Evolutionary conservation across 345 rosid species (phyloP), one percentile per base, ranked within the genome.

Genomic region (Eucalyptus coolabah): DNA sequence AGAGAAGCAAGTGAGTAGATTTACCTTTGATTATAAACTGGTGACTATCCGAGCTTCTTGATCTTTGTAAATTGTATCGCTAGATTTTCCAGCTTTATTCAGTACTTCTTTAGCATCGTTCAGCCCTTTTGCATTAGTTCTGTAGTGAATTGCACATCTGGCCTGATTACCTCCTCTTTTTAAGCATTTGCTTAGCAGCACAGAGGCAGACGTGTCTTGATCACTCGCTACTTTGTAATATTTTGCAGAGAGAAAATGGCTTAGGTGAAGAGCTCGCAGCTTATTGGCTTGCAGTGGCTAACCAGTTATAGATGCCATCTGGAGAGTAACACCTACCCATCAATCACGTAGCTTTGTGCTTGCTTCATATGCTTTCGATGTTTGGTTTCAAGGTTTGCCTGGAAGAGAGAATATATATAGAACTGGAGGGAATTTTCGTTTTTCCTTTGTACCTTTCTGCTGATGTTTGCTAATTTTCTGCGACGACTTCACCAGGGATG

Each of bases 181-280:
- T 21, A 40, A 40, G 47, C 47, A 77, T 77, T 77, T 77, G 47
- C 47, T 77, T 40, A 40, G 85, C 85, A 40, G 47, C 85, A 77
- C 47, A 50, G 88, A 26, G 67, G 50, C 26, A 10, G 50, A 49
- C 53, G 67, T 40, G 69, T 82, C 86, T 89, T 40, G 72, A 28
- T 72, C n/a, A 49, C 86, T 87, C 16, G 40, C 88, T 72, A 85
- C 13, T 51, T 77, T 8, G 86, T 81, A 44, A 80, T 77, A 15
- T 91, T 54, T 87, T 87, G 60, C 98, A 98, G 99, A 96, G 92
- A 94, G 95, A 91, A 98, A 95, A 90, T 97, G 99, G 99, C 96
- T 94, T 92, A 95, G 99, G 93, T 96, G 95, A 96, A 86, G 56
- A 89, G 80, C 30, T 77, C 19, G 12, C 30, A 9, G n/a, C 83